Percentiles rank a stretch among this genome's conserved stretches.
Conservation (phyloP, 2,329 filamentous ascomycete species). For the Penicillium sp. region DNA sequence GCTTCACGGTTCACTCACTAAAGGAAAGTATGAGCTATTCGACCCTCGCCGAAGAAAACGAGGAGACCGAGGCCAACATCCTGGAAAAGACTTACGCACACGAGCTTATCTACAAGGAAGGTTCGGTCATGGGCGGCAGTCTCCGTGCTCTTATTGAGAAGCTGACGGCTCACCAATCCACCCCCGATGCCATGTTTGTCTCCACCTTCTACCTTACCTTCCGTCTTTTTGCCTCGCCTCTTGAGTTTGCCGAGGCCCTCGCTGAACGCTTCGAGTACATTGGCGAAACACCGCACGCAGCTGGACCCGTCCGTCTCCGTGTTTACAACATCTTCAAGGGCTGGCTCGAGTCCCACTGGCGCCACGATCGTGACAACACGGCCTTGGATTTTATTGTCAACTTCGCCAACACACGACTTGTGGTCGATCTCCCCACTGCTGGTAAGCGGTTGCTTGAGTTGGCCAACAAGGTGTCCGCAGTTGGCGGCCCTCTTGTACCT, state of each 20-base stretch:
- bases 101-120: slow-evolving; percentile 92
- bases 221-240: slow-evolving; percentile 81
- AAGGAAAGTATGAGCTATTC: slow-evolving; percentile 68
- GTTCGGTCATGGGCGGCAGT: slow-evolving; percentile 89
- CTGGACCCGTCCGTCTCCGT: slow-evolving; percentile 78
- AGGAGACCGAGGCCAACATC: slow-evolving; percentile 79
- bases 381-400: slow-evolving; percentile 73
- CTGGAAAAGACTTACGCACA: slow-evolving; percentile 90
- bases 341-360: slow-evolving; percentile 97
- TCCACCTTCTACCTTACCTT: slow-evolving; percentile 97
- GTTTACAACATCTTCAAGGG: slow-evolving; percentile 97
- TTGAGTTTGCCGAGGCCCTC: slow-evolving; percentile 75
- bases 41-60: slow-evolving; percentile 68
- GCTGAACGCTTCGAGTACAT: slow-evolving; percentile 92
- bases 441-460: slow-evolving; percentile 79
- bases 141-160: slow-evolving; percentile 90
- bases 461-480: slow-evolving; percentile 72
- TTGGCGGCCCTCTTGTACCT: slow-evolving; percentile 74
- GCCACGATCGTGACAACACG: slow-evolving; percentile 72
- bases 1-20: slow-evolving; percentile 60
- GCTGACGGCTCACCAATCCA: slow-evolving; percentile 87
- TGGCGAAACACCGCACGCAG: slow-evolving; percentile 70
- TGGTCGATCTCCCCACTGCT: slow-evolving; percentile 68
- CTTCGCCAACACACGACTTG: slow-evolving; percentile 76
- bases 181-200: slow-evolving; percentile 87